Conservation (phyloP, 2,329 filamentous ascomycete genomes). For the Aspergillus phoenicis region DNA sequence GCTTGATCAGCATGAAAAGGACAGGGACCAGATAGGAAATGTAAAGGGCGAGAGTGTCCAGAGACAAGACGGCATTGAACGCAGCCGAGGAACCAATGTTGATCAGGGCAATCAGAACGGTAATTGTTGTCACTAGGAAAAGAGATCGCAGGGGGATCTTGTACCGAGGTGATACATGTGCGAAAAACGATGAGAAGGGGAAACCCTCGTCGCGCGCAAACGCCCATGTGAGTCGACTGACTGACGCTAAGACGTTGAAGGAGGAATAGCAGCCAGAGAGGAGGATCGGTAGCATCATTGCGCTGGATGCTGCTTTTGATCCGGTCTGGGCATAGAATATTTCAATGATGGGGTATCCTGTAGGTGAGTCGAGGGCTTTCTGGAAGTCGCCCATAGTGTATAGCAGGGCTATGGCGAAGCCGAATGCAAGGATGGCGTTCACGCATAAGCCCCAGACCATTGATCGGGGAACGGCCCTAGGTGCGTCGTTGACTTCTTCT, state of each 20-base stretch:
- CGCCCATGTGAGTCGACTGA: conserved; percentile 46
- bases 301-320: not conserved
- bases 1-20: conserved; percentile 30
- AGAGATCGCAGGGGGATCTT: conserved; percentile 46
- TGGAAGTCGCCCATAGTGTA: conserved; percentile 2
- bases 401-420: conserved; percentile 32
- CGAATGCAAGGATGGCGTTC: conserved; percentile 51
- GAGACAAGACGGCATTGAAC: conserved; percentile 57
- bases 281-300: conserved; percentile 1
- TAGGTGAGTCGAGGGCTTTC: not conserved
- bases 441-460: conserved; percentile 51
- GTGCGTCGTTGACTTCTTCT: conserved; percentile 53
- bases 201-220: conserved; percentile 49
- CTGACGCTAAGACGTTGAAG: conserved; percentile 34
- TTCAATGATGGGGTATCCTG: conserved; percentile 2
- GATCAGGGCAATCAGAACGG: conserved; percentile 30
- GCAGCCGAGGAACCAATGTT: conserved; percentile 42
- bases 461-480: conserved; percentile 48
- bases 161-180: conserved; percentile 33
- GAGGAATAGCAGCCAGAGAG: conserved; percentile 13
- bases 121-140: conserved; percentile 27
- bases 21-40: conserved; percentile 54
- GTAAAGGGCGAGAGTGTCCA: conserved; percentile 53
- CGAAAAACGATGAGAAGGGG: conserved; percentile 37
- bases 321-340: not conserved